Conservation (phyloP, 1,284 basidiomycete species). For the Thecaphora thlaspeos region DNA sequence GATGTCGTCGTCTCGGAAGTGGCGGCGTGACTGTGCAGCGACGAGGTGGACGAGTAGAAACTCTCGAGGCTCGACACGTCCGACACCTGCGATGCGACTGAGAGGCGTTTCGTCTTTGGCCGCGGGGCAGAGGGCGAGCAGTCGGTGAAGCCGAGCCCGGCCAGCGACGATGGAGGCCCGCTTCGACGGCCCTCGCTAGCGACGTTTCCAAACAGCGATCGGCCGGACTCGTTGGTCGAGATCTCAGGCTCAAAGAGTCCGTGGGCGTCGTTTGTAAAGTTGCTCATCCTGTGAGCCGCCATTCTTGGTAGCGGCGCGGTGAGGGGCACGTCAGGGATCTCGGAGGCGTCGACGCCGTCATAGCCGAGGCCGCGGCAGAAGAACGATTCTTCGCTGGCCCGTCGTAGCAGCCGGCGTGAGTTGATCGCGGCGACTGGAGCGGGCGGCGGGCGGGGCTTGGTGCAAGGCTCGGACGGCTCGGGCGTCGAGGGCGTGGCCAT, state of each 20-base stretch:
- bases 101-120: slow-evolving; percentile 9
- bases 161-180: slow-evolving; percentile 1
- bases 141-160: slow-evolving; percentile 13
- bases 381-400: slow-evolving; percentile 19
- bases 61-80: slow-evolving; percentile 7
- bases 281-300: slow-evolving; percentile 13
- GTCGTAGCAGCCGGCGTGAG: slow-evolving; percentile 4
- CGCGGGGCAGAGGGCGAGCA: slow-evolving; percentile 10
- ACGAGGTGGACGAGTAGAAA: slow-evolving; percentile 9
- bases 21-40: neutral
- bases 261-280: slow-evolving; percentile 10
- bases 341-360: slow-evolving; percentile 5
- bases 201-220: neutral
- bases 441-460: neutral
- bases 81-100: slow-evolving; percentile 12
- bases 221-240: neutral
- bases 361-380: slow-evolving; percentile 4
- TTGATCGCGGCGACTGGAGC: neutral
- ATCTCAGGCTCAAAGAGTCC: neutral
- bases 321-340: slow-evolving; percentile 3
- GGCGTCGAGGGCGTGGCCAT: slow-evolving; percentile 4
- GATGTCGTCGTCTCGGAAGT: neutral
- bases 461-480: neutral
- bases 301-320: neutral
- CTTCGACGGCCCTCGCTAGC: neutral